phyloP scores from a whole-genome alignment of 2,329 filamentous ascomycete species.

The Aspergillus versicolor region DNA sequence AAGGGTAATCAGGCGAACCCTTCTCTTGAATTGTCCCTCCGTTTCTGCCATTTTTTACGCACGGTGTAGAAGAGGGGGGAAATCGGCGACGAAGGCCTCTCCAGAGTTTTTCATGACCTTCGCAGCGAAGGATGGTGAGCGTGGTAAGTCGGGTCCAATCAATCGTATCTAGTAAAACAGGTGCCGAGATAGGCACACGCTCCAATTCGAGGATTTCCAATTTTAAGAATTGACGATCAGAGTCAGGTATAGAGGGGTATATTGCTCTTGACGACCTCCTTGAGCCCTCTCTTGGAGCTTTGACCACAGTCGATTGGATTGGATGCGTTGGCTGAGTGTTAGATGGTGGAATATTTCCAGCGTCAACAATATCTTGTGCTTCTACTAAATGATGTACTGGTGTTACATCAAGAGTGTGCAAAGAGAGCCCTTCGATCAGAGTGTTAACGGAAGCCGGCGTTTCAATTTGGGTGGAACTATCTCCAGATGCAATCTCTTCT shows the following conservation, averaged over 20 bases:
- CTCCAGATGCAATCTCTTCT: not conserved
- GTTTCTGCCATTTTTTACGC: conserved; percentile 10
- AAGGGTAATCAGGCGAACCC: conserved; percentile 52
- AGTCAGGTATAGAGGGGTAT: not conserved
- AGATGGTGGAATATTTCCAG: not conserved
- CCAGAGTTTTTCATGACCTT: conserved; percentile 73
- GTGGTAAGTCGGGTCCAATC: conserved; percentile 73
- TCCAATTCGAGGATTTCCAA: conserved; percentile 75
- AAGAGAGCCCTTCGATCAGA: not conserved
- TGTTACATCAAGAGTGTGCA: not conserved
- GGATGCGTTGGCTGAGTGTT: not conserved
- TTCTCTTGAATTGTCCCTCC: conserved; percentile 3
- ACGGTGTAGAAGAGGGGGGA: conserved; percentile 40
- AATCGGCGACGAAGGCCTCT: conserved; percentile 66
- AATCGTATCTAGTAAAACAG: conserved; percentile 67
- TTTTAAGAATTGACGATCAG: conserved; percentile 50
- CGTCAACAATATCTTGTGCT: not conserved
- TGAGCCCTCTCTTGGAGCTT: conserved; percentile 9
- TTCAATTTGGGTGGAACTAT: not conserved
- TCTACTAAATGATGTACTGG: not conserved
- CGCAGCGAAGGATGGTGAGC: conserved; percentile 72
- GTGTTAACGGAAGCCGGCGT: not conserved
- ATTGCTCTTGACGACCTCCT: not conserved
- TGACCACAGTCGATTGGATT: not conserved
- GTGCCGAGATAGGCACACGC: conserved; percentile 69